Base-by-base conservation (phyloP, 139 green algal genomes). In the Chlorella sp. region DNA sequence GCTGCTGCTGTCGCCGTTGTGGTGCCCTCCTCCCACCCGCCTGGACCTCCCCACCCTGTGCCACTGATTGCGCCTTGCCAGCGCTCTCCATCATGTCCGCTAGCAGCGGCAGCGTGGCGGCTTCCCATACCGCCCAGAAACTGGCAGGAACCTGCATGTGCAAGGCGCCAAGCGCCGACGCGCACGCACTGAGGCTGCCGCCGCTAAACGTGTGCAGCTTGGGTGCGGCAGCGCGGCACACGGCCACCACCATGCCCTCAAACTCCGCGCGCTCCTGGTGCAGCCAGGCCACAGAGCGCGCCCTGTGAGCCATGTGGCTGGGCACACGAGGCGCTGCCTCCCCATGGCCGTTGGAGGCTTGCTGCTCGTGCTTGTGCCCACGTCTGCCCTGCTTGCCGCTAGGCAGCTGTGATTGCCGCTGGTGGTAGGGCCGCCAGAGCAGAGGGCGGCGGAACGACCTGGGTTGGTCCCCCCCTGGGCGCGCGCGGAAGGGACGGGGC, bases 201-300 rank as follows among this genome's bases (percentile, higher is more conserved):
- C 61, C n/a, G 61, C 29, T 67, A 27, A 66, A 67, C 49, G 22
- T n/a, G 24, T 49, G 69, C 69, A 74, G 31, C 69, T 60, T 74
- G 49, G 3, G 36, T 3, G 29, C 67, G 3, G 67, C 24, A 32
- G 35, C 29, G 2, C 2, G 35, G 27, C 35, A 35, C 42, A 72
- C 49, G 2, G 42, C 69, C 10, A 35, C 30, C n/a, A 74, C 49
- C 50, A 74, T 36, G 17, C 66, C 26, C 49, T 74, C 49, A 66
- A 74, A 74, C 17, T 60, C 69, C 31, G 6, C 2, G n/a, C 69
- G 69, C 31, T 74, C 69, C n/a, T n/a, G n/a, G n/a, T n/a, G n/a
- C n/a, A n/a, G n/a, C n/a, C n/a, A n/a, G n/a, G n/a, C n/a, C n/a
- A n/a, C n/a, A n/a, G n/a, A n/a, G n/a, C n/a, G n/a, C n/a, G n/a